Evolutionary conservation across 495 filamentous ascomycete genomes (phyloP).

Genomic region (Penicillium crystallinum): DNA sequence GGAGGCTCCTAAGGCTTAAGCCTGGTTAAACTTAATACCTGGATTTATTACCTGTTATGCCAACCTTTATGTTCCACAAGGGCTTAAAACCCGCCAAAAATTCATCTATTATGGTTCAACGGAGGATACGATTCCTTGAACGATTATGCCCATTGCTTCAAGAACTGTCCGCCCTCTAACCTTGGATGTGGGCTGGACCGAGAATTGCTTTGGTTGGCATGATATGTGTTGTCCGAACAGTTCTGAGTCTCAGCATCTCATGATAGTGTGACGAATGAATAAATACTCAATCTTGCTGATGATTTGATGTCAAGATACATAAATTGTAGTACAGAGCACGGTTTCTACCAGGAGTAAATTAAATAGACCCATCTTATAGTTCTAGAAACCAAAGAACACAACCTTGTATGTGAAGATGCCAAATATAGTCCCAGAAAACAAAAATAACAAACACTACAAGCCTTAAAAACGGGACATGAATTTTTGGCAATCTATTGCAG

Average conservation of each 20-base stretch:
- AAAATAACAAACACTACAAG: too few species aligned
- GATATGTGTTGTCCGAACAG: constrained; percentile 34
- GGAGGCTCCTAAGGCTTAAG: constrained; percentile 70
- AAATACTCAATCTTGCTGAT: constrained; percentile 21
- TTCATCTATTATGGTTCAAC: constrained; percentile 29
- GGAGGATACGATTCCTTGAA: constrained; percentile 29
- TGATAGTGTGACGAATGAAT: constrained; percentile 46
- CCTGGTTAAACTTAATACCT: constrained; percentile 28
- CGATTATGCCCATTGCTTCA: constrained; percentile 21
- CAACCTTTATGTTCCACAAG: constrained; percentile 31
- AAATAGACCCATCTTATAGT: too few species aligned
- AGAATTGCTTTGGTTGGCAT: constrained; percentile 42
- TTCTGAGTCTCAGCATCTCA: constrained; percentile 41
- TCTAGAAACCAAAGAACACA: too few species aligned
- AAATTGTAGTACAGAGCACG: too few species aligned
- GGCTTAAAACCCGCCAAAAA: constrained; percentile 22
- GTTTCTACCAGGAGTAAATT: too few species aligned
- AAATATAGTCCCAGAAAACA: too few species aligned
- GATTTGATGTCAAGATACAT: too few species aligned
- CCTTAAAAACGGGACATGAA: too few species aligned
- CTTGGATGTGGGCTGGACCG: constrained; percentile 39
- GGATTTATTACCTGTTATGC: constrained; percentile 29
- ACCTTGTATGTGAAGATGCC: too few species aligned
- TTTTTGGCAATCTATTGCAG: background rate
- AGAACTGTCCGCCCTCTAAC: constrained; percentile 24